Evolutionary conservation across 1,139 yeast species (phyloP).

Genomic region (Nadsonia starkeyi-henricii): DNA sequence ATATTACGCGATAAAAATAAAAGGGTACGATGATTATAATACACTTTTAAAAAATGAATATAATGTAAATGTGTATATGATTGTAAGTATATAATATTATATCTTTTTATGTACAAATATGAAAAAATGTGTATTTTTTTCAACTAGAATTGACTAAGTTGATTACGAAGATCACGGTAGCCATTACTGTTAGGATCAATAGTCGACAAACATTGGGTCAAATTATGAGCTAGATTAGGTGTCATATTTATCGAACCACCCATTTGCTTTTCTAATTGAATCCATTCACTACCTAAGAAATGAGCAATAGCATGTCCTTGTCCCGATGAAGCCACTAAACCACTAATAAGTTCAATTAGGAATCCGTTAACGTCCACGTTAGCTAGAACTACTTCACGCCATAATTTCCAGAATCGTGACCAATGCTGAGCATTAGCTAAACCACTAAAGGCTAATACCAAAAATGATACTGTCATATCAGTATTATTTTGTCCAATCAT

Average conservation of each 20-base stretch:
- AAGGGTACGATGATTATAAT: background rate
- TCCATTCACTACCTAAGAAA: background rate
- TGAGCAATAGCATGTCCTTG: background rate
- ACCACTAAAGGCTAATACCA: background rate
- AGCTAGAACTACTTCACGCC: background rate
- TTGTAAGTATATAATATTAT: background rate
- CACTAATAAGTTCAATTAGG: background rate
- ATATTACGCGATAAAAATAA: slow-evolving; percentile 16
- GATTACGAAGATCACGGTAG: background rate
- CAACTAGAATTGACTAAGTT: background rate
- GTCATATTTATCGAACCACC: background rate
- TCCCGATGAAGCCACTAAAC: background rate
- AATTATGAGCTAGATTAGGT: background rate
- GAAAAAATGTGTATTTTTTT: background rate
- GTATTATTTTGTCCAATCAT: background rate
- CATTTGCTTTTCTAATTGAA: background rate
- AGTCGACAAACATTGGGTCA: background rate
- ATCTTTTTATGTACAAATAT: too few species aligned
- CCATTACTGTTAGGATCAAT: background rate
- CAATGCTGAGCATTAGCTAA: background rate
- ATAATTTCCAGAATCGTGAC: background rate
- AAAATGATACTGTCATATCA: background rate
- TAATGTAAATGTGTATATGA: background rate
- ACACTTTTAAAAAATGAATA: background rate
- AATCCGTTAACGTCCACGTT: background rate